phyloP scores from a whole-genome alignment of 2,329 filamentous ascomycete species.

The Calonectria pseudoreteaudii region DNA sequence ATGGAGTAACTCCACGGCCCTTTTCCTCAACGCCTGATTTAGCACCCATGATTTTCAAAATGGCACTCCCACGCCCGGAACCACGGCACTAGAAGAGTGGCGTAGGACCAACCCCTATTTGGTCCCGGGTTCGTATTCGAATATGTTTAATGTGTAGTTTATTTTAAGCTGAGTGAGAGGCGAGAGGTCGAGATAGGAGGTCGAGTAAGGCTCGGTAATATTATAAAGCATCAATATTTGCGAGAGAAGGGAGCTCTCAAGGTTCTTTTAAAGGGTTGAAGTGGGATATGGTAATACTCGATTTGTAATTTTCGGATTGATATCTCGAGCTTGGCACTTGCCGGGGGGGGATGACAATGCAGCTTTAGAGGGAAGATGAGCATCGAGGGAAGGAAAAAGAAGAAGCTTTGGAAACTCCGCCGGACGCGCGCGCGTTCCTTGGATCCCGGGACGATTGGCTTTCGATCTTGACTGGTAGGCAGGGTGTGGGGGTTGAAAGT shows the following conservation, averaged over 20 bases:
- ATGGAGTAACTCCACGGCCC: not conserved
- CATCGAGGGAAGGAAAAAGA: not conserved
- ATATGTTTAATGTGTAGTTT: not conserved
- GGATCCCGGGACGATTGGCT: not conserved
- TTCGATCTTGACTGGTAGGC: not conserved
- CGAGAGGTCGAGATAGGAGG: not conserved
- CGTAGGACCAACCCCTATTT: not conserved
- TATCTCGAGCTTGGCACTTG: not conserved
- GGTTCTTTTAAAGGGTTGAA: not conserved
- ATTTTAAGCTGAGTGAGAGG: not conserved
- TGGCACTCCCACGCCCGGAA: not conserved
- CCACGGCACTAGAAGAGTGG: not conserved
- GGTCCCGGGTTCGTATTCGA: not conserved
- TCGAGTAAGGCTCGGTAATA: not conserved
- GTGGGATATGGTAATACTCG: not conserved
- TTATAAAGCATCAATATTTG: not conserved
- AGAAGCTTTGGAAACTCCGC: not conserved
- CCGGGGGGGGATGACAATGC: not conserved
- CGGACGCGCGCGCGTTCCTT: not conserved
- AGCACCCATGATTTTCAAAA: not conserved
- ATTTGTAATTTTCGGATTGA: not conserved
- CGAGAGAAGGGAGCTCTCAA: not conserved
- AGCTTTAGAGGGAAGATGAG: not conserved
- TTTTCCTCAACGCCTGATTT: slow-evolving; percentile 2
- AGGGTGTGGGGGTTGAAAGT: not conserved